Evolutionary conservation across 345 rosid species (phyloP), one percentile per base, ranked within the genome.

Genomic region (Lepidium sativum): DNA sequence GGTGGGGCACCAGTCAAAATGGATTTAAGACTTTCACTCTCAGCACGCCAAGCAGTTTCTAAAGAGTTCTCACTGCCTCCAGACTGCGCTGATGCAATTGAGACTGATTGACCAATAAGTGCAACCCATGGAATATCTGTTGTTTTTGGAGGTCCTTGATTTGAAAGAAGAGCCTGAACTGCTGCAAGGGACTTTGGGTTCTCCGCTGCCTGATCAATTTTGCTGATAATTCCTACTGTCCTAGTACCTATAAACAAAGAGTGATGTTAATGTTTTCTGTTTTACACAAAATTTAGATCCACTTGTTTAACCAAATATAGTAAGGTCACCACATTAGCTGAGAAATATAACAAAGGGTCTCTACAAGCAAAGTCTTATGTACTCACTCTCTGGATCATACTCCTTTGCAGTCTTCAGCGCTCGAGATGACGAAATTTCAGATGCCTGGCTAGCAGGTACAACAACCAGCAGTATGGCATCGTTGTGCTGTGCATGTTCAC

Each of bases 31-130:
- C 89, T 88, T 76, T 91, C 96, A 63, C 84, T 88, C 91, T 95
- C 97, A 11, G 96, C 97, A 20, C 86, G 86, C 99, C 99, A 86
- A 21, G 96, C 99, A 70, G 92, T 91, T 80, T 95, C 99, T 69
- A 95, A 79, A 60, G 99, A 88, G 73, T 76, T 91, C 70, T 95
- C 97, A 59, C 73, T 70, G 60, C 81, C 73, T 44, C 91, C 96
- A 54, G 97, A 80, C 69, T 86, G 87, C 38, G 92, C 82, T 58
- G 99, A 84, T 54, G 96, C 88, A 55, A 95, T 88, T 29, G 97
- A 72, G 50, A 95, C 97, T 58, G 99, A 82, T 53, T 95, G 99
- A 60, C 99, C 99, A 75, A 95, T 95, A 80, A 91, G 72, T 53
- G 97, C 99, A 81, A 95, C 89, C 99, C 99, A 95, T 3, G 86